A percentile compares a stretch with the other conserved stretches of the same genome.
Conservation (phyloP, 345 rosid genomes). For the Rhodamnia rubescens region DNA sequence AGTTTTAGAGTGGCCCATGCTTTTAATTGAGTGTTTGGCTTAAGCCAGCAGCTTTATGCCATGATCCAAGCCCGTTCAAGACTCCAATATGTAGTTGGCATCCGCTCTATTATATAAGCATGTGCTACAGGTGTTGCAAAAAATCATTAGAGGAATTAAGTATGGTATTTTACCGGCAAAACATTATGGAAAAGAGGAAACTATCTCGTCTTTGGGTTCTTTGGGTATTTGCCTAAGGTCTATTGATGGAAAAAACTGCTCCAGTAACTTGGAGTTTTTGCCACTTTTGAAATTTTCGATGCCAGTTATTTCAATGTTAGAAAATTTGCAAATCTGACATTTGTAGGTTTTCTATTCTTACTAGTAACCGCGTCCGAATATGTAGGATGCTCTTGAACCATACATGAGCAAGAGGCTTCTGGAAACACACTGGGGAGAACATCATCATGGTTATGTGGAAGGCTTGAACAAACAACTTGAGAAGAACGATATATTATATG, state of each 20-base stretch:
- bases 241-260: background rate
- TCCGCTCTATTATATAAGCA: background rate
- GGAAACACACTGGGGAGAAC: slow-evolving; percentile 78
- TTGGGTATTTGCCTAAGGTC: background rate
- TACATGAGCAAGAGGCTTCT: slow-evolving; percentile 63
- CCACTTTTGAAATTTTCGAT: background rate
- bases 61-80: background rate
- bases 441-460: slow-evolving; percentile 57
- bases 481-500: slow-evolving; percentile 52
- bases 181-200: background rate
- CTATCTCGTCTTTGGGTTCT: background rate
- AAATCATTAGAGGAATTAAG: background rate
- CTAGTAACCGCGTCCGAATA: background rate
- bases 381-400: slow-evolving; percentile 87
- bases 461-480: slow-evolving; percentile 57
- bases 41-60: background rate
- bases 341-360: background rate
- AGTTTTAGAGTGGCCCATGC: background rate
- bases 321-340: background rate
- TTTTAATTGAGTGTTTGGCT: background rate
- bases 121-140: background rate
- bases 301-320: background rate
- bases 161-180: background rate
- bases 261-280: background rate
- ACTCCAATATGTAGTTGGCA: background rate